Evolutionary conservation across 2,329 filamentous ascomycete species (phyloP).

Genomic region (Fusarium luffae): DNA sequence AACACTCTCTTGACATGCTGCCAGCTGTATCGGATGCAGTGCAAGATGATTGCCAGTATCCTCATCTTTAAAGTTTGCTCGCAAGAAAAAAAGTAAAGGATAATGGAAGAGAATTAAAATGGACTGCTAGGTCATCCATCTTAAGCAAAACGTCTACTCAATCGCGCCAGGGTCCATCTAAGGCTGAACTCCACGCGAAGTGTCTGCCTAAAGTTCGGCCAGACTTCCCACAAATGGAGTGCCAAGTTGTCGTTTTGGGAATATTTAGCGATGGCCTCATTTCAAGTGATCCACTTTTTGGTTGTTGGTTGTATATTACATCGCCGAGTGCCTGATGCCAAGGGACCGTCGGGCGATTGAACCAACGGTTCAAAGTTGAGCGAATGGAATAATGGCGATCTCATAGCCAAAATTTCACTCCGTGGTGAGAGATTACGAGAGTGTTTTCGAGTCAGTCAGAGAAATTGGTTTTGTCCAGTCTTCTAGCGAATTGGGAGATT

Average conservation of each 20-base stretch:
- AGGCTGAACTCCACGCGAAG: not conserved
- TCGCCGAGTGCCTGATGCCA: not conserved
- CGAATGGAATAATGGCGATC: not conserved
- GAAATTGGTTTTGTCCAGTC: too few species aligned
- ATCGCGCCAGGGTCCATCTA: not conserved
- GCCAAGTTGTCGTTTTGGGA: not conserved
- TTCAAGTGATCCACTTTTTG: not conserved
- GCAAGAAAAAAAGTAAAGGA: not conserved
- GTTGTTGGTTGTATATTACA: not conserved
- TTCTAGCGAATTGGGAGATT: too few species aligned
- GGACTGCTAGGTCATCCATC: not conserved
- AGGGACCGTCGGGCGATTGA: not conserved
- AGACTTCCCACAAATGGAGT: not conserved
- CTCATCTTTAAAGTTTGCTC: not conserved
- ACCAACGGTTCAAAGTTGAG: not conserved
- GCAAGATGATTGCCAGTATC: accelerated
- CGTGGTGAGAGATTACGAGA: too few species aligned
- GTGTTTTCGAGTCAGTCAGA: too few species aligned
- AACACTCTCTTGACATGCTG: accelerated
- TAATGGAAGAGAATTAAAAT: not conserved
- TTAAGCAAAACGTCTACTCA: not conserved
- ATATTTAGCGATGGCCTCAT: not conserved
- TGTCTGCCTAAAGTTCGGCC: not conserved
- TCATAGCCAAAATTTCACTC: too few species aligned
- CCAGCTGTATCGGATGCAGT: not conserved